phyloP scores from a whole-genome alignment of 352 stramenopile species.

The Phytophthora fragariaefolia region DNA sequence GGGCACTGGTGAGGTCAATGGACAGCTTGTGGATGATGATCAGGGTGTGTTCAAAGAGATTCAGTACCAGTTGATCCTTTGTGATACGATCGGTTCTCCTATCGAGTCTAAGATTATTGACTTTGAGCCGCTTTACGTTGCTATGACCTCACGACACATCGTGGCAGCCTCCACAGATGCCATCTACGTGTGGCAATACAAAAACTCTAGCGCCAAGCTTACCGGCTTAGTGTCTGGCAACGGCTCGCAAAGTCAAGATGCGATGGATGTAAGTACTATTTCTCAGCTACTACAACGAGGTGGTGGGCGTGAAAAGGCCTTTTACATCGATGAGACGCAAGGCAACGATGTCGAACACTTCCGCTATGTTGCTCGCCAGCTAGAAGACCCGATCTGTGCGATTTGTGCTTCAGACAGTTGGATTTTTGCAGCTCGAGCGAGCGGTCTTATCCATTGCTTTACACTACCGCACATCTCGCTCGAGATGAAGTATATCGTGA shows the following conservation, averaged over 20 bases:
- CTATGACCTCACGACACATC: constrained; percentile 90
- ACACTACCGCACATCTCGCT: constrained; percentile 92
- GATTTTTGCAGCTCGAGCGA: constrained; percentile 85
- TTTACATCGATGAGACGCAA: constrained; percentile 90
- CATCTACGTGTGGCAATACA: constrained; percentile 96
- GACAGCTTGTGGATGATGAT: constrained; percentile 30
- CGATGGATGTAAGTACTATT: constrained; percentile 64
- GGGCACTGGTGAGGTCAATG: constrained; percentile 32
- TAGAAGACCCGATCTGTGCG: constrained; percentile 88
- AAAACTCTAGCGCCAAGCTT: constrained; percentile 80
- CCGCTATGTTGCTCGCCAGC: constrained; percentile 65
- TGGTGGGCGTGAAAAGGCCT: constrained; percentile 85
- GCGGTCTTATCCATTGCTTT: constrained; percentile 90
- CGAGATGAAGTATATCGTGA: constrained; percentile 92
- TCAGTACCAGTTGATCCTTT: constrained; percentile 89
- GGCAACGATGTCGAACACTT: constrained; percentile 79
- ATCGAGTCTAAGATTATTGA: constrained; percentile 88
- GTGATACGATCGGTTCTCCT: constrained; percentile 83
- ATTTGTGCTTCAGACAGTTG: constrained; percentile 87
- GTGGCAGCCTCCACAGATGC: constrained; percentile 79
- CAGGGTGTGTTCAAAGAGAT: constrained; percentile 56
- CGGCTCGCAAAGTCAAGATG: constrained; percentile 35
- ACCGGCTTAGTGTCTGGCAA: constrained; percentile 60
- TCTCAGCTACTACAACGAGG: constrained; percentile 70
- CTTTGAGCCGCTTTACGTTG: constrained; percentile 84